Base-by-base conservation (phyloP, 371 early-diverging fungal genomes). In the Phascolomyces articulosus region DNA sequence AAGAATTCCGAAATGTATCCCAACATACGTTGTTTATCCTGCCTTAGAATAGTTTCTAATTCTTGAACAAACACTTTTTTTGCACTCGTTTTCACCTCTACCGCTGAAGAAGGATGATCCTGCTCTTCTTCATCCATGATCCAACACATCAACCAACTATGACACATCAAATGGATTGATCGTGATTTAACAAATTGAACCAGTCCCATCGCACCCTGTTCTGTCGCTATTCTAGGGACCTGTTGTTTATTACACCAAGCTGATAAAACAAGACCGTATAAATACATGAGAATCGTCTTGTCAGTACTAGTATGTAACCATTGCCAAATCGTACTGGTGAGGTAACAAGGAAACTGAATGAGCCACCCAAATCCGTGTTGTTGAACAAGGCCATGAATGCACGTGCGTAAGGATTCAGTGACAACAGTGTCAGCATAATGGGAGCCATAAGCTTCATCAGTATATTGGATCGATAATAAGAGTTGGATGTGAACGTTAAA, bases 401-500 rank as follows among this genome's bases (percentile, higher is more conserved):
- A 77, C 23, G 63, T 62, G 7, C 80, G 73, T 40, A 80, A 60
- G 1, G 80, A 66, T 56, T 67, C 72, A 10, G 66, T 60, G 10
- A 73, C 62, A 4, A 72, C 34, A 2, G 75, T 67, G 24, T 69
- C 68, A 4, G 72, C 62, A 15, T 72, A 65, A 13, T 74, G 68
- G 2, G 54, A 54, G 8, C 60, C 65, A 40, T 66, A 72, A 4
- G 64, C 66, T 18, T 76, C 71, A 38, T 72, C 69, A 47, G 49
- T 70, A 28, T 66, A 62, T 11, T 67, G 62, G 27, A 74, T 68
- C 0, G 74, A 72, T 2, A 77, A 60, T 13, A 80, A 56, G 1
- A 80, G 51, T 31, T 67, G 77, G 38, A 80, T 66, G 48, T 71
- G 77, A 2, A 66, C 60, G 51, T 80, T 72, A 68, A 80, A 80